phyloP scores from a whole-genome alignment of 331 rosid species.

The Dryas integrifolia region DNA sequence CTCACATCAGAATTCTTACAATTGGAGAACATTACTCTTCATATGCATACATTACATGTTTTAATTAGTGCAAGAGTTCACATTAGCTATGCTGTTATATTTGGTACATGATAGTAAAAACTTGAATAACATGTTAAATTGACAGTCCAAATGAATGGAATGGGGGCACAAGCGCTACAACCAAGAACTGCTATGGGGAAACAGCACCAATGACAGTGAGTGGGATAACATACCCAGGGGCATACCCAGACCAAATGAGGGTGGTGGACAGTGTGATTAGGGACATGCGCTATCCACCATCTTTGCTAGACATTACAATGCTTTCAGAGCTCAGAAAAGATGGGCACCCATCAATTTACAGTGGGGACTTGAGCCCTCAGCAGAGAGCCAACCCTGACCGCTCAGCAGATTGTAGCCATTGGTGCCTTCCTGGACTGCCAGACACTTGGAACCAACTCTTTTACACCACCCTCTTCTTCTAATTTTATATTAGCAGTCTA shows the following conservation, averaged over 20 bases:
- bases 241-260: conserved; percentile 69
- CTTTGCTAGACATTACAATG: conserved; percentile 77
- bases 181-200: conserved; percentile 83
- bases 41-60: no score
- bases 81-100: no score
- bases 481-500: conserved; percentile 16
- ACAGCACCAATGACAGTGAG: conserved; percentile 53
- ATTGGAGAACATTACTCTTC: no score
- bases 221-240: conserved; percentile 40
- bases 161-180: conserved; percentile 33
- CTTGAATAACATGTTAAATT: not conserved
- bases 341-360: conserved; percentile 84
- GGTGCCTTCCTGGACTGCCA: conserved; percentile 97
- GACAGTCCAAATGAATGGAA: conserved; percentile 81
- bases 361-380: conserved; percentile 73
- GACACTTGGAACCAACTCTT: conserved; percentile 90
- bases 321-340: conserved; percentile 77
- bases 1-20: no score
- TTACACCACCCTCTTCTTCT: conserved; percentile 61
- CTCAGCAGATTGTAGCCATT: conserved; percentile 91
- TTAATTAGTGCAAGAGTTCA: no score
- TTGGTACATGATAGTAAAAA: not conserved
- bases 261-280: conserved; percentile 65
- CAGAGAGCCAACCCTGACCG: conserved; percentile 69
- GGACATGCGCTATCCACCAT: conserved; percentile 57